Percentiles rank a stretch among this genome's conserved stretches.
phyloP scores from a whole-genome alignment of 768 basidiomycete species.

The Lactifluus echinatus region DNA sequence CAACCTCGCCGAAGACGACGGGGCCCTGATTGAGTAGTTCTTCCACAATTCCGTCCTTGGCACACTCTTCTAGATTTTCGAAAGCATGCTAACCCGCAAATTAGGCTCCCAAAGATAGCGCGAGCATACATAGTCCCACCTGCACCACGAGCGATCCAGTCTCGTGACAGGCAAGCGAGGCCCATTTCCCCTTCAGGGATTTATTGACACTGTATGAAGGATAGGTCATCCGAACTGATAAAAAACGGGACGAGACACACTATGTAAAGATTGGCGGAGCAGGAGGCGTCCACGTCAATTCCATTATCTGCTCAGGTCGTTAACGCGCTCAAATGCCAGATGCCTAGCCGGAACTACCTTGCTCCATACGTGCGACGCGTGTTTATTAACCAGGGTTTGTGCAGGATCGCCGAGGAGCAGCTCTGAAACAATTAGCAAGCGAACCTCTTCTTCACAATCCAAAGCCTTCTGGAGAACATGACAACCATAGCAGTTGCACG shows the following conservation, averaged over 20 bases:
- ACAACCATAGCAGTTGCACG: conserved; percentile 84
- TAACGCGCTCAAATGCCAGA: conserved; percentile 5
- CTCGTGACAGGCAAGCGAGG: conserved; percentile 81
- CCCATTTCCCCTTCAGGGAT: conserved; percentile 83
- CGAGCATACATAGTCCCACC: conserved; percentile 32
- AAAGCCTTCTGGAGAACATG: conserved; percentile 86
- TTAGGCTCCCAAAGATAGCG: conserved; percentile 10
- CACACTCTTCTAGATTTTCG: conserved; percentile 75
- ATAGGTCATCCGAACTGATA: background rate
- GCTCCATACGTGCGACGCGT: conserved; percentile 89
- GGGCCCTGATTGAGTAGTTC: conserved; percentile 71
- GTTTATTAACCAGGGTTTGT: conserved; percentile 81
- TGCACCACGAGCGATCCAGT: conserved; percentile 85
- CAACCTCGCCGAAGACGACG: conserved; percentile 60
- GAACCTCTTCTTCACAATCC: conserved; percentile 83
- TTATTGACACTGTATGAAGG: conserved; percentile 60
- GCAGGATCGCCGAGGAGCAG: conserved; percentile 78
- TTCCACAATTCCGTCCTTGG: conserved; percentile 78
- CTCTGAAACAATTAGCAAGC: conserved; percentile 76
- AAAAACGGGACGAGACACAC: conserved; percentile 36
- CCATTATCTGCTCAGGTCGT: conserved; percentile 59
- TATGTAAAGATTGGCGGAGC: conserved; percentile 84
- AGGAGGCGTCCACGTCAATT: conserved; percentile 77
- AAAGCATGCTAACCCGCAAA: conserved; percentile 56
- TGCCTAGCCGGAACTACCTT: conserved; percentile 40